Evolutionary conservation across 1,139 yeast species (phyloP).

Genomic region (Hyphopichia fennica): DNA sequence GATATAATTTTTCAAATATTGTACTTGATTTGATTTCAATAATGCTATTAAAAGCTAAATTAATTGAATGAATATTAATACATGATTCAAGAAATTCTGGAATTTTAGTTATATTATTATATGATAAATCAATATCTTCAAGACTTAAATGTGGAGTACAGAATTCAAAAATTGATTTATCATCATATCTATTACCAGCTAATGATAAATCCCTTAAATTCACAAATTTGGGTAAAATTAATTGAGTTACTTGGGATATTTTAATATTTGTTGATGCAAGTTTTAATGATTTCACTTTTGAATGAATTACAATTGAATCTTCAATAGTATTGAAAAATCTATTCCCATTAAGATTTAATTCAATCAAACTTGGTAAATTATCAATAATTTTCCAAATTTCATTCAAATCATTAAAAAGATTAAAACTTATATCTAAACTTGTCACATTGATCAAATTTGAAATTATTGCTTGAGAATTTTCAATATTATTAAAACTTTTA

Average conservation of each 20-base stretch:
- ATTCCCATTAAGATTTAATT: slow-evolving; percentile 64
- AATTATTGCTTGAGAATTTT: slow-evolving; percentile 5
- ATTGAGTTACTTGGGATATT: slow-evolving; percentile 15
- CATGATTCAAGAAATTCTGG: slow-evolving; percentile 21
- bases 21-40: background rate
- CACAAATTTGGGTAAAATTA: slow-evolving; percentile 42
- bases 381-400: slow-evolving; percentile 39
- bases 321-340: slow-evolving; percentile 30
- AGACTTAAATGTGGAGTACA: slow-evolving; percentile 14
- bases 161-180: slow-evolving; percentile 6
- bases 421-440: slow-evolving; percentile 61
- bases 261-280: slow-evolving; percentile 33
- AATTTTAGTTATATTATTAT: slow-evolving; percentile 33
- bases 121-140: slow-evolving; percentile 42
- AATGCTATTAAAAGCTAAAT: slow-evolving; percentile 30
- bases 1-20: slow-evolving; percentile 6
- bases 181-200: slow-evolving; percentile 45
- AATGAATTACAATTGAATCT: slow-evolving; percentile 25
- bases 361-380: slow-evolving; percentile 35
- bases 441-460: slow-evolving; percentile 24
- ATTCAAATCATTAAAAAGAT: slow-evolving; percentile 47
- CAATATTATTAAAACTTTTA: slow-evolving; percentile 11
- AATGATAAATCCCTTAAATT: slow-evolving; percentile 41
- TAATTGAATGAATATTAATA: slow-evolving; percentile 9
- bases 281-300: slow-evolving; percentile 20